Evolutionary conservation across 768 basidiomycete genomes (phyloP), one percentile per base, ranked within the genome.

Genomic region (Leucocoprinus sp.): DNA sequence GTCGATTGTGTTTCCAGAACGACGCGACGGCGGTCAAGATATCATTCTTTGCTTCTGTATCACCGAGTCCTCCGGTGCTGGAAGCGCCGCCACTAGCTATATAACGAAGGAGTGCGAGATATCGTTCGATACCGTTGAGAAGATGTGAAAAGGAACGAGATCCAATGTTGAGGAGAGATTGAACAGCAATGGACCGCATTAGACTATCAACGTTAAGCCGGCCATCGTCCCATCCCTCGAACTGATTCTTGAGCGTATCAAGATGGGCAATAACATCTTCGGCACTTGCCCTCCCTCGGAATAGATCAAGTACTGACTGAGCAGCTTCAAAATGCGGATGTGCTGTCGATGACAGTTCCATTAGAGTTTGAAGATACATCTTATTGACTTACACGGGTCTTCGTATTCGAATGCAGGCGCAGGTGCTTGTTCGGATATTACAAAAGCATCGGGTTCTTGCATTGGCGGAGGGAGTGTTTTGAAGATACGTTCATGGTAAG

Each of bases 131-230:
- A 3, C 93, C 93, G 57, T 98, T 98, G 53, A 98, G 78, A 55
- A 97, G 83, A 64, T 99, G 96, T 0, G 93, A 97, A 71, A 99
- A 97, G 2, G 93, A 96, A 12, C 96, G 82, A 2, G 88, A 81
- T 42, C 96, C 96, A 49, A 97, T 86, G 59, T 88, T 81, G 5
- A 98, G 74, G 4, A 98, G 74, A 9, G 88, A 90, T 55, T 97
- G 92, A 37, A 90, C 72, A 14, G 87, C 73, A 53, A 98, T 84
- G 22, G 85, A 82, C 18, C 89, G 81, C 31, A 84, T 68, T 42
- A 82, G 62, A 14, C 69, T 57, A 54, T 88, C 82, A 11, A 90
- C 72, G 46, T 84, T 82, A 50, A 67, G 55, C 6, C 70, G 72
- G 21, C 71, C 69, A 19, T 82, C 74, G 12, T 77, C 74, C 14